Evolutionary conservation across 1,284 basidiomycete genomes (phyloP).

Genomic region (Rhodotorula mucilaginosa): DNA sequence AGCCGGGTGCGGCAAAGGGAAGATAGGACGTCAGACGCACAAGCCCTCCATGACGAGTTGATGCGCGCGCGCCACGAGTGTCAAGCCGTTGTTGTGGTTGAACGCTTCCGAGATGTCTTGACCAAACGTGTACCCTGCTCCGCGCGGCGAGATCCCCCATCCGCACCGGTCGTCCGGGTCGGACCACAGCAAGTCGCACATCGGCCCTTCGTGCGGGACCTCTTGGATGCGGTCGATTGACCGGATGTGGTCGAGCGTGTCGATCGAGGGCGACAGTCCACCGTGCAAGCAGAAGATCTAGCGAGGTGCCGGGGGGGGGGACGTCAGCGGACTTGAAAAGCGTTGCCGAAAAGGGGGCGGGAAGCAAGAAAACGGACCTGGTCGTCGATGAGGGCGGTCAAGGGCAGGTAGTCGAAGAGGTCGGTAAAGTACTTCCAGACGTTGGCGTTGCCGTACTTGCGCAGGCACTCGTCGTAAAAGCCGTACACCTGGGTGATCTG

Average conservation of each 20-base stretch:
- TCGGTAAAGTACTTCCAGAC: constrained; percentile 99
- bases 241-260: constrained; percentile 97
- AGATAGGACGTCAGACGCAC: constrained; percentile 42
- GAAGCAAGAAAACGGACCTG: constrained; percentile 65
- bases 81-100: constrained; percentile 98
- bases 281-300: constrained; percentile 99
- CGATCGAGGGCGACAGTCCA: constrained; percentile 96
- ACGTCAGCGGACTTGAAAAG: background rate
- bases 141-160: constrained; percentile 98
- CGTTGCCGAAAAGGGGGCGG: background rate
- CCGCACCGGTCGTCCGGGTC: constrained; percentile 99
- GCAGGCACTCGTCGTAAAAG: constrained; percentile 98
- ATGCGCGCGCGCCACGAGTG: constrained; percentile 80
- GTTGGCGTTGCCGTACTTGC: constrained; percentile 99
- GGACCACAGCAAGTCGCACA: constrained; percentile 99
- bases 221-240: constrained; percentile 98
- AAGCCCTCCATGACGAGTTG: constrained; percentile 98
- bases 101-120: constrained; percentile 98
- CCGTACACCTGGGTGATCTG: constrained; percentile 99
- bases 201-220: constrained; percentile 97
- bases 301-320: background rate
- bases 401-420: constrained; percentile 94
- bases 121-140: constrained; percentile 98
- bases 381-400: constrained; percentile 96
- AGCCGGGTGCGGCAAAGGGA: constrained; percentile 1